Evolutionary conservation across 805 yeast genomes (phyloP), one percentile per base, ranked within the genome.

Genomic region (Candida adriatica): DNA sequence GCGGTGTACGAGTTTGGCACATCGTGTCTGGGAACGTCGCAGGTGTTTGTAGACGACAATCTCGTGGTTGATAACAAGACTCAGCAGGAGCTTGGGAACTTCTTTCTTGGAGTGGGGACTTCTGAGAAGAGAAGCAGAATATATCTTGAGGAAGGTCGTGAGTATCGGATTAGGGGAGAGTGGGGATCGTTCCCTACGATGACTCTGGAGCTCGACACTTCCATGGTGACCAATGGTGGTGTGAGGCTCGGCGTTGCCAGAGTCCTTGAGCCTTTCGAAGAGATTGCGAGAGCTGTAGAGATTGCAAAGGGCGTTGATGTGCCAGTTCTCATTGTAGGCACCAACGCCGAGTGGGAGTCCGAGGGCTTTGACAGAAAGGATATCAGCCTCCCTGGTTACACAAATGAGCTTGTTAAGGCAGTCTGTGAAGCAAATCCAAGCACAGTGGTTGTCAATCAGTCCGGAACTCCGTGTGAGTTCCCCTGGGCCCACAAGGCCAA

Each of bases 381-480:
- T 45, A 64, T 75, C 70, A 63, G 63, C 25, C 56, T 73, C 20
- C 82, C 82, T 21, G 66, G 68, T 13, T 42, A 49, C 30, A 66
- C 70, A 15, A 62, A 71, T 33, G 62, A 64, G 23, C 60, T 75
- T 33, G 61, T 74, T 15, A 46, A 41, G 17, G 74, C 64, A n/a
- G 63, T 75, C 6, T 35, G 61, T 19, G 54, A 54, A 17, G 80
- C 61, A 15, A 73, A 73, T 39, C 63, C 68, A 19, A 68, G 72
- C 42, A 61, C 70, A 6, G 64, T 73, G 6, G 55, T 75, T 20
- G 77, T 75, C 15, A 64, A 70, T 46, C 79, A 75, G 47, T 66
- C 77, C 3, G 82, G 82, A 30, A 68, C 79, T 13, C 81, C 82
- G 0, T 76, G 73, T 8, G 64, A 69, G 19, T 53, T 75, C 59